A percentile compares a stretch with the other conserved stretches of the same genome.
Conservation (phyloP, 345 rosid species). For the Linum tenue region DNA sequence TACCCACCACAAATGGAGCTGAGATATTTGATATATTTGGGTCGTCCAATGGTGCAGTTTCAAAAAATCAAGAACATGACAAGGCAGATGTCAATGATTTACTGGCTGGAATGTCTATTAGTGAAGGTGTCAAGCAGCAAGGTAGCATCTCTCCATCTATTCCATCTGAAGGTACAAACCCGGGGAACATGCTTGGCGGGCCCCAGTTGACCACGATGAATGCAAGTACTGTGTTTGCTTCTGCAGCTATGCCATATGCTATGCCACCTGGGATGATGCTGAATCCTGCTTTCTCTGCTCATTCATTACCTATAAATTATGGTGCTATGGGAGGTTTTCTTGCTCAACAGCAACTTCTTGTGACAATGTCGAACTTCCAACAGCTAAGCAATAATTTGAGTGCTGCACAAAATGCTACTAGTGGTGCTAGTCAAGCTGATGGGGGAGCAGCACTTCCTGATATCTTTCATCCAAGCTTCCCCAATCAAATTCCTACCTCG, state of each 20-base stretch:
- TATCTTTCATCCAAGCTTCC: constrained; percentile 66
- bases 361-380: constrained; percentile 64
- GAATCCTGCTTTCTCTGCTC: constrained; percentile 57
- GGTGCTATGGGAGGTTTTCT: constrained; percentile 59
- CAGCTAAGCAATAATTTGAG: constrained; percentile 47
- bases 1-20: constrained; percentile 18
- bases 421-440: constrained; percentile 22
- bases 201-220: constrained; percentile 37
- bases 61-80: constrained; percentile 26
- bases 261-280: constrained; percentile 58
- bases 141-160: constrained; percentile 25
- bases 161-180: constrained; percentile 35
- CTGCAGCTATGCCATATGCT: constrained; percentile 42
- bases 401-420: constrained; percentile 33
- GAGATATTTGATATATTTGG: constrained; percentile 66
- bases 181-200: constrained; percentile 37
- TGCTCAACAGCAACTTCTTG: constrained; percentile 78
- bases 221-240: constrained; percentile 40
- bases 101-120: constrained; percentile 59
- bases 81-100: constrained; percentile 43
- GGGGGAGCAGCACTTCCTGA: constrained; percentile 59
- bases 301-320: constrained; percentile 48
- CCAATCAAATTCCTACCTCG: constrained; percentile 49
- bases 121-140: constrained; percentile 36
- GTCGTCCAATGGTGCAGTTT: constrained; percentile 7